Percentiles rank a stretch among this genome's conserved stretches.
These are phyloP conservation scores for Oryza coarctata DNA, from an alignment of 176 grass and related monocot species.

Conservation along the genomic window DNA sequence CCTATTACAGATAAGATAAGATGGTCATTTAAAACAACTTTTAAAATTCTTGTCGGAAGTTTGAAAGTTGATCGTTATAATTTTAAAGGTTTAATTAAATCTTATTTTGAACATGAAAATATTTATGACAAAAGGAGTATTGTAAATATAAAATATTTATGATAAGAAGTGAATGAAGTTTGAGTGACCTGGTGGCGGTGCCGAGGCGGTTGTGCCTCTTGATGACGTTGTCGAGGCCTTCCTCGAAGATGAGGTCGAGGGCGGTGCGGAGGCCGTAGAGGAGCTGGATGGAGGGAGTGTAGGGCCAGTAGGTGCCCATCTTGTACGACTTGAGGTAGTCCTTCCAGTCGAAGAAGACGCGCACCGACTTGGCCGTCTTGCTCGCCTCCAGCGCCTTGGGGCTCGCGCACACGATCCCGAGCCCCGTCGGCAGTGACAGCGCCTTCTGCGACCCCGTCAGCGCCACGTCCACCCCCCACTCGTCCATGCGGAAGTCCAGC, in stretches of 20 bases:
- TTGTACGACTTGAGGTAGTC: conserved; percentile 92
- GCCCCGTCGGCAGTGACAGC: conserved; percentile 87
- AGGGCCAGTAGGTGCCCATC: conserved; percentile 81
- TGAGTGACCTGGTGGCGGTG: conserved; percentile 68
- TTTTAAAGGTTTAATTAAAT: too few relatives aligned
- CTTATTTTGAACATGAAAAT: too few relatives aligned
- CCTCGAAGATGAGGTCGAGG: conserved; percentile 87
- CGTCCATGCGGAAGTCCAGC: conserved; percentile 92
- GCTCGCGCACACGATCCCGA: conserved; percentile 88
- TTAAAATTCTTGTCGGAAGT: too few relatives aligned
- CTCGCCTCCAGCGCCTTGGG: conserved; percentile 73
- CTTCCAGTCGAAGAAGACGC: conserved; percentile 98
- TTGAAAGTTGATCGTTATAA: too few relatives aligned
- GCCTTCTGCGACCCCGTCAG: conserved; percentile 97
- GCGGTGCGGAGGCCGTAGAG: conserved; percentile 88
- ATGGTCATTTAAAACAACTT: too few relatives aligned
- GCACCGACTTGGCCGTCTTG: conserved; percentile 80
- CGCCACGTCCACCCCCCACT: conserved; percentile 95
- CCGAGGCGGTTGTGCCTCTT: conserved; percentile 80
- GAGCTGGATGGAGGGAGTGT: conserved; percentile 94
- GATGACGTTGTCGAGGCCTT: conserved; percentile 78
- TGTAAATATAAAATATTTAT: too few relatives aligned
- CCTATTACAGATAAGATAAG: too few relatives aligned
- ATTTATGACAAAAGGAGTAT: too few relatives aligned
- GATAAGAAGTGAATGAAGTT: too few relatives aligned